Base-by-base conservation (phyloP, 345 rosid species). In the Syzygium grande region DNA sequence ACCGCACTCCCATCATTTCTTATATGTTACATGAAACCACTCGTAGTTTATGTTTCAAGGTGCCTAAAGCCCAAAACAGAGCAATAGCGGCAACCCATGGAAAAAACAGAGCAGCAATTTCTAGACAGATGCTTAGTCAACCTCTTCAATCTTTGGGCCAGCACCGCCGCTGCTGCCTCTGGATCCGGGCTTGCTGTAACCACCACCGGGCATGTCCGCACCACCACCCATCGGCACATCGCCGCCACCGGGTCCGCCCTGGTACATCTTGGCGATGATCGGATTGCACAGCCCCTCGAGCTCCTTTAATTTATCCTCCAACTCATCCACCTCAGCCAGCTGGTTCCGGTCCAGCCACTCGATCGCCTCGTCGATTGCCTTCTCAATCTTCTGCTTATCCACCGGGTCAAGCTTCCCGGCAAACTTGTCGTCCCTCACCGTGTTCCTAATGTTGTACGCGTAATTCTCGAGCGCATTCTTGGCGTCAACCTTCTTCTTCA, bases 111-210 rank as follows among this genome's bases (percentile, higher is more conserved):
- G 46, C 80, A 17, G 46, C 25, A 17, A 4, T 83, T 43, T 55
- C 65, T 30, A 10, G 58, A 19, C 55, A 78, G 17, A 41, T 23
- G 49, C 86, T 84, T 86, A 93, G 43, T 92, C 94, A 43, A 93
- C 93, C 77, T 93, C 94, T 86, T 93, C 94, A 25, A 93, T 92
- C 93, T 92, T 92, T 1, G 93, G 94, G 59, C 94, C 92, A 77
- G 91, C 89, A 54, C 89, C 90, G 27, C 88, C 54, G 7, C 90
- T 16, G 21, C 91, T 53, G 15, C 89, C 89, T 21, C 88, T 87
- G 0, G 89, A 87, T 9, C 84, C 51, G 7, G 83, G 68, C 59
- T 3, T 84, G 12, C 86, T 29, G 1, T 56, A 65, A 11, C 53
- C 86, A 84, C 88, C 89, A 27, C 83, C 7, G 2, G 83, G 83